Evolutionary conservation across 208 protist genomes (phyloP).

Genomic region (Leptomonas seymouri): DNA sequence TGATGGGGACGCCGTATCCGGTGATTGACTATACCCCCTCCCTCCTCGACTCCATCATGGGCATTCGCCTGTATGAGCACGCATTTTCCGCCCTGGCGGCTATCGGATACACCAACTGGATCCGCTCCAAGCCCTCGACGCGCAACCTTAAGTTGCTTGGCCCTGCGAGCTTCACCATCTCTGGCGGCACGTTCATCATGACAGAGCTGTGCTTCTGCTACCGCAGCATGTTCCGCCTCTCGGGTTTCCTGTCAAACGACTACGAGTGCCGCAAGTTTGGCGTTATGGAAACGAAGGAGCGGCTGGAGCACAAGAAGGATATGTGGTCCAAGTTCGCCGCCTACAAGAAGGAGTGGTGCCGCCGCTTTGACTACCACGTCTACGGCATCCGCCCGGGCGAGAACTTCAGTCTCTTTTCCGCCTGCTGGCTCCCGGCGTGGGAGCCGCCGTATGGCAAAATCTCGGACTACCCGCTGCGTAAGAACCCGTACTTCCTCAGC

Average conservation of each 20-base stretch:
- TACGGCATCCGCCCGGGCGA: slow-evolving; percentile 89
- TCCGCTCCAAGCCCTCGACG: slow-evolving; percentile 69
- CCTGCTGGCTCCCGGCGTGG: slow-evolving; percentile 78
- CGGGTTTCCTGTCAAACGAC: slow-evolving; percentile 85
- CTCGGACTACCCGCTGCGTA: slow-evolving; percentile 86
- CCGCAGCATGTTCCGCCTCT: slow-evolving; percentile 81
- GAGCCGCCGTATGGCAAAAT: slow-evolving; percentile 56
- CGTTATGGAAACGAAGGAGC: slow-evolving; percentile 79
- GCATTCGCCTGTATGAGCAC: slow-evolving; percentile 88
- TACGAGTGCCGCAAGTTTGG: slow-evolving; percentile 90
- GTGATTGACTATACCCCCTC: slow-evolving; percentile 61
- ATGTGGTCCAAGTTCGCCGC: slow-evolving; percentile 87
- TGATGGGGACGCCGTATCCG: slow-evolving; percentile 86
- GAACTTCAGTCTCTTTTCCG: slow-evolving; percentile 81
- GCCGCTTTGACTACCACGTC: slow-evolving; percentile 91
- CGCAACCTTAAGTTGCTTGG: slow-evolving; percentile 50
- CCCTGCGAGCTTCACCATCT: slow-evolving; percentile 36
- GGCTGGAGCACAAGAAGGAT: slow-evolving; percentile 73
- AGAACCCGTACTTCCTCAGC: slow-evolving; percentile 91
- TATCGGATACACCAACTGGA: slow-evolving; percentile 70
- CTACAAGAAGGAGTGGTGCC: slow-evolving; percentile 92
- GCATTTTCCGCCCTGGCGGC: slow-evolving; percentile 31
- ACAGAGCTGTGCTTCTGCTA: slow-evolving; percentile 79
- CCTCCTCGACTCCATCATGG: slow-evolving; percentile 49
- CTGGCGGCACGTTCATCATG: slow-evolving; percentile 57